Evolutionary conservation across 495 filamentous ascomycete species (phyloP).

Genomic region (Ramalina intermedia): DNA sequence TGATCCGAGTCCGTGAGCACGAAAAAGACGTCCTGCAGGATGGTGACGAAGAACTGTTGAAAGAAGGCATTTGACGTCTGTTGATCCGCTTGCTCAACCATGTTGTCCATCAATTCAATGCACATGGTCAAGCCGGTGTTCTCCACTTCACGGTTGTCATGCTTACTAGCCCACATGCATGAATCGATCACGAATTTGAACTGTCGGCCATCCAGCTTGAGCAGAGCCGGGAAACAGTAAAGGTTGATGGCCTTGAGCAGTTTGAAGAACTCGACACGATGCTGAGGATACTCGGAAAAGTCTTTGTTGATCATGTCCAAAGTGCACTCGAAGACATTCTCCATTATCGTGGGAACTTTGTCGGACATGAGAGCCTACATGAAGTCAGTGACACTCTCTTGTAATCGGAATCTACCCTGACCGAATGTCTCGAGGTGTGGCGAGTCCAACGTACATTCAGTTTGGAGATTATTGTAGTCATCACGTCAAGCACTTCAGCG

Average conservation of each 20-base stretch:
- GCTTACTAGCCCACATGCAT: slow-evolving; percentile 99
- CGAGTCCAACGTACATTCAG: slow-evolving; percentile 64
- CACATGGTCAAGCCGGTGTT: slow-evolving; percentile 98
- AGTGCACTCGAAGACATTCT: slow-evolving; percentile 97
- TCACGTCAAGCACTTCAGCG: slow-evolving; percentile 90
- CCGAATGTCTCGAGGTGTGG: slow-evolving; percentile 27
- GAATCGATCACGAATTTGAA: slow-evolving; percentile 99
- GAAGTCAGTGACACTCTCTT: slow-evolving; percentile 18
- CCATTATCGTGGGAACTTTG: slow-evolving; percentile 93
- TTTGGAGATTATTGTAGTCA: slow-evolving; percentile 94
- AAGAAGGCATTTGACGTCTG: slow-evolving; percentile 88
- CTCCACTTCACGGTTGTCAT: slow-evolving; percentile 97
- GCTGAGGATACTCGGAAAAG: slow-evolving; percentile 97
- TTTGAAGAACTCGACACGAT: slow-evolving; percentile 97
- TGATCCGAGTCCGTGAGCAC: slow-evolving; percentile 95
- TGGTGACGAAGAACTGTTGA: slow-evolving; percentile 87
- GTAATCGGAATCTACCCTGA: slow-evolving; percentile 15
- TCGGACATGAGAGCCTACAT: slow-evolving; percentile 81
- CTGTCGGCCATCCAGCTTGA: slow-evolving; percentile 85
- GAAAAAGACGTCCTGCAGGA: slow-evolving; percentile 97
- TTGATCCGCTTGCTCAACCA: slow-evolving; percentile 73
- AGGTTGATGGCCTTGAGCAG: slow-evolving; percentile 89
- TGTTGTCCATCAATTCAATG: slow-evolving; percentile 92
- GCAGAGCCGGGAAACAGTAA: slow-evolving; percentile 84
- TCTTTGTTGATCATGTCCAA: slow-evolving; percentile 99